phyloP scores from a whole-genome alignment of 768 basidiomycete genomes.

The Pleurotus tuoliensis region DNA sequence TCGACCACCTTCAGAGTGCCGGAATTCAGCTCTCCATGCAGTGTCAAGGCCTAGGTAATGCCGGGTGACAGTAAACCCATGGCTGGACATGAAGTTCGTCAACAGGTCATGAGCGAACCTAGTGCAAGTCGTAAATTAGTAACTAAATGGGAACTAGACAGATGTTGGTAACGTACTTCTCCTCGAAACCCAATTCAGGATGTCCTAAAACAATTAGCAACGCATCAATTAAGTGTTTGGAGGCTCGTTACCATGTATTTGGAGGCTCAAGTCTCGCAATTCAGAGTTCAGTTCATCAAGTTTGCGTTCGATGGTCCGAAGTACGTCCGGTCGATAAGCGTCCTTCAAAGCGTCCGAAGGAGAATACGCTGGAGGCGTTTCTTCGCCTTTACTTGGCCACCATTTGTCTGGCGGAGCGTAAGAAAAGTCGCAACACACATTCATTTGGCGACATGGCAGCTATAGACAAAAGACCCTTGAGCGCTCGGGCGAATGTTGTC shows the following conservation, averaged over 20 bases:
- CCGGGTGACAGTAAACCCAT: slow-evolving; percentile 68
- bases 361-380: slow-evolving; percentile 40
- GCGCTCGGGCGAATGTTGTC: no score
- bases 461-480: not conserved
- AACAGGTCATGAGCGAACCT: slow-evolving; percentile 74
- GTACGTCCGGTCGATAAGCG: slow-evolving; percentile 31
- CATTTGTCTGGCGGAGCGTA: slow-evolving; percentile 23
- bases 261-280: slow-evolving; percentile 62
- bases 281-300: slow-evolving; percentile 48
- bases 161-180: slow-evolving; percentile 41
- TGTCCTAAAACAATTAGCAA: slow-evolving; percentile 37
- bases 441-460: slow-evolving; percentile 26
- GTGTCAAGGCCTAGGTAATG: slow-evolving; percentile 71
- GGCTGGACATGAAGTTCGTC: slow-evolving; percentile 59
- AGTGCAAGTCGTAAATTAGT: slow-evolving; percentile 4
- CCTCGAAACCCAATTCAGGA: slow-evolving; percentile 65
- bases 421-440: slow-evolving; percentile 42
- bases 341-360: slow-evolving; percentile 11
- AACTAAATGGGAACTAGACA: slow-evolving; percentile 7
- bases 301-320: slow-evolving; percentile 48
- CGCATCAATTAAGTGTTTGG: not conserved
- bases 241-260: slow-evolving; percentile 57
- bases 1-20: slow-evolving; percentile 54
- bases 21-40: slow-evolving; percentile 75
- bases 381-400: slow-evolving; percentile 20